phyloP scores from a whole-genome alignment of 257 asterid species.

The Rehmannia glutinosa region DNA sequence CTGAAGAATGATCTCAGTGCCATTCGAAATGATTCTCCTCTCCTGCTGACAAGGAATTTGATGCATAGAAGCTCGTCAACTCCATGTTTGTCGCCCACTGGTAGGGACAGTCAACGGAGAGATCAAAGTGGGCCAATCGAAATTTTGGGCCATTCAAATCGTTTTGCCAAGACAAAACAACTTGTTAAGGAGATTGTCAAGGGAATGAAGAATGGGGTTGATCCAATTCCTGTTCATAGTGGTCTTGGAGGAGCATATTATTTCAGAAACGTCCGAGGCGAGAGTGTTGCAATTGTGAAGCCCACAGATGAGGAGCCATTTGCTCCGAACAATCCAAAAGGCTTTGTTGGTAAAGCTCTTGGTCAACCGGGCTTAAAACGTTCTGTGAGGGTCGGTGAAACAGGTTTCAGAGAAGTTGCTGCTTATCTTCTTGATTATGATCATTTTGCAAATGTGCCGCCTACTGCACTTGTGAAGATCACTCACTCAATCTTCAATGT shows the following conservation, averaged over 20 bases:
- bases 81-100: slow-evolving; percentile 96
- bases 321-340: slow-evolving; percentile 97
- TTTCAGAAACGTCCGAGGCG: slow-evolving; percentile 76
- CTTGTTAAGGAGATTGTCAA: slow-evolving; percentile 79
- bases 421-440: slow-evolving; percentile 88
- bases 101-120: slow-evolving; percentile 68
- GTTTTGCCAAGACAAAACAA: slow-evolving; percentile 50
- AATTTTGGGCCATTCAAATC: slow-evolving; percentile 61
- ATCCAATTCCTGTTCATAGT: slow-evolving; percentile 71
- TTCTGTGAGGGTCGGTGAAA: slow-evolving; percentile 89
- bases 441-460: slow-evolving; percentile 90
- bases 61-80: slow-evolving; percentile 94
- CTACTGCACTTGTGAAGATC: slow-evolving; percentile 88
- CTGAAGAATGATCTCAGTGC: slow-evolving; percentile 88
- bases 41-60: slow-evolving; percentile 68
- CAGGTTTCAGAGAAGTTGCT: slow-evolving; percentile 94
- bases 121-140: slow-evolving; percentile 87
- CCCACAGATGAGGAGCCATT: slow-evolving; percentile 98
- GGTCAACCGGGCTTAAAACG: slow-evolving; percentile 95
- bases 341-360: slow-evolving; percentile 91
- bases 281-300: slow-evolving; percentile 90
- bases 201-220: slow-evolving; percentile 77
- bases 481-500: slow-evolving; percentile 82
- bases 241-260: slow-evolving; percentile 98
- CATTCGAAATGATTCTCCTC: slow-evolving; percentile 79